Percentiles rank a stretch among this genome's conserved stretches.
Evolutionary conservation across 2,329 filamentous ascomycete species (phyloP).

Genomic region (Colletotrichum aenigma): DNA sequence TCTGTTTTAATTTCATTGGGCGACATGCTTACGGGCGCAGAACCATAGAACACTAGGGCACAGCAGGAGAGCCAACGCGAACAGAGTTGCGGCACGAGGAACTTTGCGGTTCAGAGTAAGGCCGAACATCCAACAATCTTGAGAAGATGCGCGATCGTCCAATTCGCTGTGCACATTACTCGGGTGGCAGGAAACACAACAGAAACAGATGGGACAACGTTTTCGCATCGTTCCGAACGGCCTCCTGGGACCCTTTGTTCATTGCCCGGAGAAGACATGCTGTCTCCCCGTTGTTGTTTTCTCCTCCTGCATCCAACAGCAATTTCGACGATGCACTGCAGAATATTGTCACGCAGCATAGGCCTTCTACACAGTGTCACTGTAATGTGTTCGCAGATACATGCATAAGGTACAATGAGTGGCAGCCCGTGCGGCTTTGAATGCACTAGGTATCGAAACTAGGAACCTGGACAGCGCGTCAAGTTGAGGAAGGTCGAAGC

Average conservation of each 20-base stretch:
- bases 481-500: slow-evolving; percentile 7
- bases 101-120: neutral
- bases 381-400: neutral
- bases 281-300: too few relatives aligned
- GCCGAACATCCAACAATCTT: neutral
- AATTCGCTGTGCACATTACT: neutral
- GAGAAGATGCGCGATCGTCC: neutral
- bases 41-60: too few relatives aligned
- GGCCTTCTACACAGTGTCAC: neutral
- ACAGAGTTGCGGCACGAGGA: neutral
- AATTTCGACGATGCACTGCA: neutral
- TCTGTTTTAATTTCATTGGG: too few relatives aligned
- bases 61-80: neutral
- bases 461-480: neutral
- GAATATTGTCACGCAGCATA: neutral
- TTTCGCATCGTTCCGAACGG: neutral
- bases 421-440: neutral
- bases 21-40: neutral
- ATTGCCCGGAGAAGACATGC: too few relatives aligned
- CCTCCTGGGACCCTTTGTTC: neutral
- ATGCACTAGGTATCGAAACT: neutral
- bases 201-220: neutral
- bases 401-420: neutral
- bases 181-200: neutral
- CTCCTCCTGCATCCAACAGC: too few relatives aligned